phyloP scores from a whole-genome alignment of 331 rosid species.

The Pyracantha coccinea region DNA sequence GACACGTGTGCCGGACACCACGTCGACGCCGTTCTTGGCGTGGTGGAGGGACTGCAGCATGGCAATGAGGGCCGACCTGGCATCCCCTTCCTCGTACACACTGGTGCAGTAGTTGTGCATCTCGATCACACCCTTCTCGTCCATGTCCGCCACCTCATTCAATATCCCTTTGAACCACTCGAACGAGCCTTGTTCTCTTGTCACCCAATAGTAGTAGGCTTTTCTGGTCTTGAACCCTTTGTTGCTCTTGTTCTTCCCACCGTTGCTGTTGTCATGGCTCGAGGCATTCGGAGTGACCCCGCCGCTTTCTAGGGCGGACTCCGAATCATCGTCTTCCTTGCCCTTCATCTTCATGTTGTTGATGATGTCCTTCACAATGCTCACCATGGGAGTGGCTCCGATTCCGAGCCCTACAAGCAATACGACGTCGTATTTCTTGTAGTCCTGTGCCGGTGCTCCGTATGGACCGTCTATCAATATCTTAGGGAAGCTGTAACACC shows the following conservation, averaged over 20 bases:
- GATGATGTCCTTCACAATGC: constrained; percentile 75
- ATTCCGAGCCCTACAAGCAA: constrained; percentile 78
- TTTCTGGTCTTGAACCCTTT: constrained; percentile 37
- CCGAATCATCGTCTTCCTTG: constrained; percentile 7
- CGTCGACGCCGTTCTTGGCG: constrained; percentile 75
- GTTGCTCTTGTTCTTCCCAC: constrained; percentile 6
- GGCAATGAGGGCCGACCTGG: constrained; percentile 75
- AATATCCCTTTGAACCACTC: constrained; percentile 88
- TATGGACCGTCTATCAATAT: constrained; percentile 38
- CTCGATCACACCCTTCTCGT: constrained; percentile 53
- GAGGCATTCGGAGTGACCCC: background rate
- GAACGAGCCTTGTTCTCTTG: constrained; percentile 78
- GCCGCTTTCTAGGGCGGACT: constrained; percentile 17
- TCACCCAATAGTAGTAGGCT: constrained; percentile 86
- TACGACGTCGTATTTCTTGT: constrained; percentile 75
- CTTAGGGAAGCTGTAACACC: constrained; percentile 25
- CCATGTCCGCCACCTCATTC: constrained; percentile 77
- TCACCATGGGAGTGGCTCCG: constrained; percentile 92
- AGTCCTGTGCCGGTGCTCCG: constrained; percentile 41
- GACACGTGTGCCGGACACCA: constrained; percentile 76
- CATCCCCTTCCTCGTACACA: constrained; percentile 93
- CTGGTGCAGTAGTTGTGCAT: constrained; percentile 83
- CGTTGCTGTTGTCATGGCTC: background rate
- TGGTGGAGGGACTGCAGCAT: constrained; percentile 82
- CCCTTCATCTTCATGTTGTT: constrained; percentile 30